These are phyloP conservation scores for Diaporthe amygdali DNA, from an alignment of 2,329 filamentous ascomycete genomes.

Conservation along the genomic window DNA sequence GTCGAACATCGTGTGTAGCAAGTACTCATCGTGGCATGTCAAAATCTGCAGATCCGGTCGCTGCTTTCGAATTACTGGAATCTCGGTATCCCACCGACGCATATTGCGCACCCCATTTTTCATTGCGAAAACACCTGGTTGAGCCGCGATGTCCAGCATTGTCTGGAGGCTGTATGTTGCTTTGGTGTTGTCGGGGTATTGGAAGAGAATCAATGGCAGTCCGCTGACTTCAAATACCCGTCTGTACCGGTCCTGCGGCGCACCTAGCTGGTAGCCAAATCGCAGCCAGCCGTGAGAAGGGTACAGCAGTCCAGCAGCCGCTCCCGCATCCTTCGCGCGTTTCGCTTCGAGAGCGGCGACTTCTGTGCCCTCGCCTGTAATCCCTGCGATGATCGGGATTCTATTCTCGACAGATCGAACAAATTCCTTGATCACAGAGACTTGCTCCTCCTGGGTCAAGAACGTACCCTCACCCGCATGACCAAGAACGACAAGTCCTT, in stretches of 20 bases:
- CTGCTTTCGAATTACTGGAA: slow-evolving; percentile 54
- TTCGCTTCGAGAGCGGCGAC: background rate
- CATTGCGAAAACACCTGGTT: slow-evolving; percentile 59
- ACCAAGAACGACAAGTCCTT: background rate
- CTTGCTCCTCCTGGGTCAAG: background rate
- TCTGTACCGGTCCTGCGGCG: background rate
- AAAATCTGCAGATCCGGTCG: slow-evolving; percentile 30
- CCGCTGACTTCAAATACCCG: background rate
- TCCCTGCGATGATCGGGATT: background rate
- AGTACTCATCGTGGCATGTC: background rate
- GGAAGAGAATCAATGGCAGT: background rate
- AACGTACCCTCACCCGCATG: background rate
- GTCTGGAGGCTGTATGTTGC: background rate
- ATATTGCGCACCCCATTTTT: slow-evolving; percentile 63
- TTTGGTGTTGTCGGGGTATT: background rate
- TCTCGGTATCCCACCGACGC: slow-evolving; percentile 62
- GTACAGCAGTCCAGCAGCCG: background rate
- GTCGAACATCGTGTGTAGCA: background rate
- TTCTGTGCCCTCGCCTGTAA: background rate
- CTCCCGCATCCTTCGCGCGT: background rate
- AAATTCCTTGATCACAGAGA: background rate
- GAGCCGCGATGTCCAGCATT: background rate
- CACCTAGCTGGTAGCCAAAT: background rate
- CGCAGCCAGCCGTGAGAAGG: background rate
- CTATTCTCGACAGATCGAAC: background rate